Conservation (phyloP, 257 asterid genomes). For the Scutellaria barbata region DNA sequence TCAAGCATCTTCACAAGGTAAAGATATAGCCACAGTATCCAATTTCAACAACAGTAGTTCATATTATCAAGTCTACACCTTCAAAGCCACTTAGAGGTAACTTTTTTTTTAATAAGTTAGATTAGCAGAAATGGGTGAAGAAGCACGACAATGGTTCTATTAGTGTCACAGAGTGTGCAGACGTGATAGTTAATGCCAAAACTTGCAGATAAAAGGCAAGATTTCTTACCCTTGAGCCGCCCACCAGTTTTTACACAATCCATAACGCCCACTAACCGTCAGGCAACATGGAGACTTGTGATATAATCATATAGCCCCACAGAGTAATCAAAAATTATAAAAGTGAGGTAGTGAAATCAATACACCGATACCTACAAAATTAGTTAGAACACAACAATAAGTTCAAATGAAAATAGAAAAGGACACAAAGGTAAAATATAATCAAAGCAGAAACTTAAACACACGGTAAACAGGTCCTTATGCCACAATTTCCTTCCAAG, state of each 20-base stretch:
- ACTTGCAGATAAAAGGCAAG: not conserved
- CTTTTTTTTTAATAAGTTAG: not conserved
- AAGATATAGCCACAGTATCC: conserved; percentile 1
- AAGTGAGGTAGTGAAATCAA: conserved; percentile 24
- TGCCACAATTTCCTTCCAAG: conserved; percentile 13
- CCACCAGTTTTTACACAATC: conserved; percentile 57
- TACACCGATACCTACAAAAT: conserved; percentile 36
- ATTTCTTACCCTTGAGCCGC: conserved; percentile 63
- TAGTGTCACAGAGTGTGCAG: not conserved
- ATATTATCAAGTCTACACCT: not conserved
- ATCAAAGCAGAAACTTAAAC: conserved; percentile 2
- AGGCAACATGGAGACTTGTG: conserved; percentile 67
- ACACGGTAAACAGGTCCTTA: conserved; percentile 2
- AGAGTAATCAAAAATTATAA: conserved; percentile 19
- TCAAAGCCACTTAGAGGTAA: conserved; percentile 23
- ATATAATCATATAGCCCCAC: conserved; percentile 30
- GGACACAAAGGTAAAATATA: not conserved
- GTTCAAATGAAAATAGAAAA: conserved; percentile 8
- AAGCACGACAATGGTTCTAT: not conserved
- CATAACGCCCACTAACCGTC: conserved; percentile 75
- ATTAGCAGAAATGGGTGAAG: not conserved
- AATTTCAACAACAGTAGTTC: conserved; percentile 8
- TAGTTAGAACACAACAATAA: not conserved
- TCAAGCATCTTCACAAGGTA: not conserved
- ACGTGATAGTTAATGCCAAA: not conserved